Percentiles rank a stretch among this genome's conserved stretches.
phyloP scores from a whole-genome alignment of 176 grass and related monocot species.

The Pontederia paniculata region DNA sequence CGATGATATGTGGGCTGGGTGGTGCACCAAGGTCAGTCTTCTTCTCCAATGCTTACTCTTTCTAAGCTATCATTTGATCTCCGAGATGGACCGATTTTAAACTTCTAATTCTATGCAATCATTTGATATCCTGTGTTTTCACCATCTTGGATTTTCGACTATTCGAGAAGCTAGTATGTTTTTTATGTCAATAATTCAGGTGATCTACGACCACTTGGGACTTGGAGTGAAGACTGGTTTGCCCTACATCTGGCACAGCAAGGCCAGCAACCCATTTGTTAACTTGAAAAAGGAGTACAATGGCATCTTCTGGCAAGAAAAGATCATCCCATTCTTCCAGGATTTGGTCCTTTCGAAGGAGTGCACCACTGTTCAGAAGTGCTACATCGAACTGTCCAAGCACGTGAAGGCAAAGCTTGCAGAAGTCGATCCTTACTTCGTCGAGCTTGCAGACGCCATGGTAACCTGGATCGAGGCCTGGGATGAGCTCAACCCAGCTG shows the following conservation, averaged over 20 bases:
- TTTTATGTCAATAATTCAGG: neutral
- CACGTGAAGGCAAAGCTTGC: neutral
- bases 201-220: neutral
- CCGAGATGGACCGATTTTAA: too few species aligned
- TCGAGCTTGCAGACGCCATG: neutral
- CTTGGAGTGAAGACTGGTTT: conserved; percentile 1
- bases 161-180: neutral
- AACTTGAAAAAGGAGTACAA: conserved; percentile 8
- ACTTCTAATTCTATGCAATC: too few species aligned
- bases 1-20: neutral
- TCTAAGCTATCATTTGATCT: neutral
- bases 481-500: neutral
- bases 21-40: neutral
- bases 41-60: neutral
- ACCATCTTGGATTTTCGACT: neutral
- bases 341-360: neutral
- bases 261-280: conserved; percentile 6
- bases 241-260: conserved; percentile 8
- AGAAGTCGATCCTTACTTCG: neutral
- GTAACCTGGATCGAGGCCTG: neutral
- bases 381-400: neutral
- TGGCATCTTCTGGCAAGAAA: conserved; percentile 3
- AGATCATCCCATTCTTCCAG: conserved; percentile 3
- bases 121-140: too few species aligned
- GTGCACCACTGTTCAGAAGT: neutral